Conservation (phyloP, 768 basidiomycete genomes). For the Auriscalpium vulgare region DNA sequence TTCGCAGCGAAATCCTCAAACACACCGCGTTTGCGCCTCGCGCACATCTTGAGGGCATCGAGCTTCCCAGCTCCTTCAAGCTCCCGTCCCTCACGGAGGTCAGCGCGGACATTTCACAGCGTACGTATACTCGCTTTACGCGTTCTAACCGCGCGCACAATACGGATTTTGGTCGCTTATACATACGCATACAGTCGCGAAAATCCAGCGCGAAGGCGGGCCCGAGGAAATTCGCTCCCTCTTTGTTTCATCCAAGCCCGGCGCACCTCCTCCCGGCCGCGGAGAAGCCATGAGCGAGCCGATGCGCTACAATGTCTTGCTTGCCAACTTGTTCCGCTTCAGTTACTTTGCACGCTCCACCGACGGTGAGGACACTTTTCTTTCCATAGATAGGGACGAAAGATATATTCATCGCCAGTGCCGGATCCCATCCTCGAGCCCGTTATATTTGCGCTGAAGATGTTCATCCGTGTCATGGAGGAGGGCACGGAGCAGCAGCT, state of each 20-base stretch:
- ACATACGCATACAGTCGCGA: background rate
- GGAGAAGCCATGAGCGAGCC: slow-evolving; percentile 1
- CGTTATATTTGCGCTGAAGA: slow-evolving; percentile 17
- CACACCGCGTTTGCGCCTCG: background rate
- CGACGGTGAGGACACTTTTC: slow-evolving; percentile 6
- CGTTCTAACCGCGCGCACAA: background rate
- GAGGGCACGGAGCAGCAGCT: slow-evolving; percentile 16
- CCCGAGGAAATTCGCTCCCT: background rate
- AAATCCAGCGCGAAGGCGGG: background rate
- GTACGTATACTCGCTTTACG: background rate
- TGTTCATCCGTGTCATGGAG: slow-evolving; percentile 15
- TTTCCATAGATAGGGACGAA: background rate
- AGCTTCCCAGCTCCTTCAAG: slow-evolving; percentile 1
- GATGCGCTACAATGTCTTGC: slow-evolving; percentile 1
- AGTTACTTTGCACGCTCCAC: slow-evolving; percentile 12
- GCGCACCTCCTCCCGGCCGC: background rate
- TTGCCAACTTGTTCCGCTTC: slow-evolving; percentile 16
- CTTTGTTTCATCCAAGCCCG: background rate
- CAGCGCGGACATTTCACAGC: background rate
- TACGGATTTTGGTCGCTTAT: background rate
- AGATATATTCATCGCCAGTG: slow-evolving; percentile 2
- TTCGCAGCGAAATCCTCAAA: slow-evolving; percentile 1
- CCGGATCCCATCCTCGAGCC: slow-evolving; percentile 13
- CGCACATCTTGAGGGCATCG: slow-evolving; percentile 5
- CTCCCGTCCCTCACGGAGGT: slow-evolving; percentile 5